These are phyloP conservation scores for Ophiostoma tasmaniense DNA, from an alignment of 2,329 filamentous ascomycete genomes.

Conservation along the genomic window DNA sequence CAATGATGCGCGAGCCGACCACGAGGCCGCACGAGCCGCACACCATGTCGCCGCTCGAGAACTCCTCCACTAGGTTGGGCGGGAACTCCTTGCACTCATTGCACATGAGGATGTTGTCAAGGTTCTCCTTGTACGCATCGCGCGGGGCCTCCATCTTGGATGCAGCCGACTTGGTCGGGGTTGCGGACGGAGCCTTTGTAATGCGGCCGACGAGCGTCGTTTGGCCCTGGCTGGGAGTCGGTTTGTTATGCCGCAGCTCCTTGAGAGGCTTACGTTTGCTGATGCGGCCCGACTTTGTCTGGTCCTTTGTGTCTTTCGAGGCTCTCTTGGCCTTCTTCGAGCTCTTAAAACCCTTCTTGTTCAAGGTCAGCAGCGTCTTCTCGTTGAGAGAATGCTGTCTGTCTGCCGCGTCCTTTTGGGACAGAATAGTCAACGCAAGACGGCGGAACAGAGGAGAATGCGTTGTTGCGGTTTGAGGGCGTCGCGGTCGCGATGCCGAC, in stretches of 20 bases:
- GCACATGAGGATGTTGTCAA: slow-evolving; percentile 79
- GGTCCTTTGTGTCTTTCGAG: neutral
- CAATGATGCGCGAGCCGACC: slow-evolving; percentile 81
- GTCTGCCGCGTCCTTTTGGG: slow-evolving; percentile 24
- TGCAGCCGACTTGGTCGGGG: neutral
- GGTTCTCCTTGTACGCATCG: slow-evolving; percentile 60
- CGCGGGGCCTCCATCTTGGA: slow-evolving; percentile 20
- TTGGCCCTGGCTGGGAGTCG: neutral
- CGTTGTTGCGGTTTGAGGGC: slow-evolving; percentile 50
- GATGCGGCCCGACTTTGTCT: neutral
- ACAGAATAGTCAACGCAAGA: slow-evolving; percentile 39
- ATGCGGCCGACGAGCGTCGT: slow-evolving; percentile 7
- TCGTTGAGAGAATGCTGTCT: neutral
- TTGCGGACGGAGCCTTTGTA: neutral
- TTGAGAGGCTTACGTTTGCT: slow-evolving; percentile 18
- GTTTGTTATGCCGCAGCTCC: slow-evolving; percentile 21
- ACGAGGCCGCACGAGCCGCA: slow-evolving; percentile 89
- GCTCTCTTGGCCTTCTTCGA: neutral
- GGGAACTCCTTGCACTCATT: slow-evolving; percentile 85
- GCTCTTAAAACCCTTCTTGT: slow-evolving; percentile 16
- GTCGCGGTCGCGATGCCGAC: slow-evolving; percentile 15
- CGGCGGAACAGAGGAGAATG: slow-evolving; percentile 64
- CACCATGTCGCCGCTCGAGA: slow-evolving; percentile 84
- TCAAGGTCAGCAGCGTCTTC: slow-evolving; percentile 2
- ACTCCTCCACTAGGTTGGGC: slow-evolving; percentile 90